Base-by-base conservation (phyloP, 108 stramenopile genomes). In the Schizochytrium sp. region DNA sequence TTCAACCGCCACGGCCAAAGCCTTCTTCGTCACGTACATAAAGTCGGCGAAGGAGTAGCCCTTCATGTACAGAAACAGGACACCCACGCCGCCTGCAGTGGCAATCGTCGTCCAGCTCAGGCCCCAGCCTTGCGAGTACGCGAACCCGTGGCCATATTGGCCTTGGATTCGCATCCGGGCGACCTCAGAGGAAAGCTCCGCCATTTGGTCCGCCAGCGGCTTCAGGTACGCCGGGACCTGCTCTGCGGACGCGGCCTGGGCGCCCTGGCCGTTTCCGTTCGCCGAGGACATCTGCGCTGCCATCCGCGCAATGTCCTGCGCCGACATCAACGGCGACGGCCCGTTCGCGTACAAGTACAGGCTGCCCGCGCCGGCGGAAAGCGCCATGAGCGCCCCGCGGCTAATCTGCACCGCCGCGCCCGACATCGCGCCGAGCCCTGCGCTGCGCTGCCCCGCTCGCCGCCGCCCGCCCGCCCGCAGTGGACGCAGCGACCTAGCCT, bases 11-110 rank as follows among this genome's bases (percentile, higher is more conserved):
- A 83, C 76, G 45, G 76, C 19, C n/a, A 83, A 45, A 6, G 76
- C 76, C 51, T 83, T 83, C 76, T 83, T 83, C 43, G 76, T 83
- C n/a, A 83, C 76, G 28, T 83, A 83, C 76, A 83, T 83, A 28
- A 83, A 83, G 76, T 83, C 76, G n/a, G 76, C 76, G 48, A 83
- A 83, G 4, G 23, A 25, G 23, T 83, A 83, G 76, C 76, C 76
- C 51, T 83, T 83, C 76, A 83, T 83, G 76, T 83, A 83, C 76
- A 83, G 51, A 3, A 25, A 83, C 10, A 83, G 4, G n/a, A 83
- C 51, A 0, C 76, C 76, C 16, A 83, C 76, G 76, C 76, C 76
- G 45, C 76, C 76, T 6, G 51, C 76, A 4, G 76, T 83, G 23
- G 51, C 51, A 18, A 83, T 28, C n/a, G 76, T 83, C 43, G 76